These are phyloP conservation scores for Citrullus colocynthis DNA, from an alignment of 306 rosid genomes.

Conservation along the genomic window DNA sequence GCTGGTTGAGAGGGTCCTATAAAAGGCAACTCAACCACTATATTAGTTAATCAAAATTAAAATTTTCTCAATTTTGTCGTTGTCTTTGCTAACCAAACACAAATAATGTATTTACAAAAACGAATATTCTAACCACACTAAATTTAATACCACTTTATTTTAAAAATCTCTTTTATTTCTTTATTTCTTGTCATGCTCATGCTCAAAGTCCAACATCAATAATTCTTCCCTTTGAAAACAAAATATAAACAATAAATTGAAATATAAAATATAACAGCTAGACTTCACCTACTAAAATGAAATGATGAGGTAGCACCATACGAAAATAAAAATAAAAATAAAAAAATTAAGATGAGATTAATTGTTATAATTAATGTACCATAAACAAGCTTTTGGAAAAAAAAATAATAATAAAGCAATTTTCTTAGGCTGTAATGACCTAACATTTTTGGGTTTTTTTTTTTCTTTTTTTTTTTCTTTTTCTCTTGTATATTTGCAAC, in stretches of 20 bases:
- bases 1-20: neutral
- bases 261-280: neutral
- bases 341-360: neutral
- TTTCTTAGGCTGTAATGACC: neutral
- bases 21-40: neutral
- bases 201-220: neutral
- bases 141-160: neutral
- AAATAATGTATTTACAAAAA: neutral
- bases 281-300: constrained; percentile 5
- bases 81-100: neutral
- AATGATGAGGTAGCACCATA: neutral
- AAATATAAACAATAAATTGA: neutral
- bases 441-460: neutral
- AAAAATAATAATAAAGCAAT: neutral
- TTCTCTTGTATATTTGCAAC: neutral
- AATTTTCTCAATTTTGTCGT: neutral
- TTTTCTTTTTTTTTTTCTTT: neutral
- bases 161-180: neutral
- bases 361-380: neutral
- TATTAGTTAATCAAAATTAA: neutral
- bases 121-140: neutral
- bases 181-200: neutral
- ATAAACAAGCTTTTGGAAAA: neutral
- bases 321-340: neutral
- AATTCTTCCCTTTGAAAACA: neutral